phyloP scores from a whole-genome alignment of 192 early-diverging fungal species.

The Backusella circina region DNA sequence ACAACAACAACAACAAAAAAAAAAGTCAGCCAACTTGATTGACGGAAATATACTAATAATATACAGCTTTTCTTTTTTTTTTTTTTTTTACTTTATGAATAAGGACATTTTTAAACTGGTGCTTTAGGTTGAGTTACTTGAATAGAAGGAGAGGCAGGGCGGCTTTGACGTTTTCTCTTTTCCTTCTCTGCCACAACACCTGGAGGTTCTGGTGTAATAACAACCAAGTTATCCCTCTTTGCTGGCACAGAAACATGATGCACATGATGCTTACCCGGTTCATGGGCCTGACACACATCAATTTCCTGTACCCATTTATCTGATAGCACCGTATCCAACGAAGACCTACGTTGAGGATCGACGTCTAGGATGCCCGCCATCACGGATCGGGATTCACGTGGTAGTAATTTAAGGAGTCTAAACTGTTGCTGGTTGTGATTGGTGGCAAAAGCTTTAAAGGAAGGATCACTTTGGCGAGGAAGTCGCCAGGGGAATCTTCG shows the following conservation, averaged over 20 bases:
- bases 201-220: slow-evolving; percentile 28
- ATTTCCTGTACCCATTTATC: slow-evolving; percentile 75
- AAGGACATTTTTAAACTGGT: neutral
- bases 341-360: slow-evolving; percentile 51
- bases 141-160: slow-evolving; percentile 15
- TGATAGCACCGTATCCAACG: slow-evolving; percentile 64
- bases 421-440: slow-evolving; percentile 42
- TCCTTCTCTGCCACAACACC: slow-evolving; percentile 36
- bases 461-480: slow-evolving; percentile 50
- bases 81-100: neutral
- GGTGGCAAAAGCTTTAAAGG: slow-evolving; percentile 50
- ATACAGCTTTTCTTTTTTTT: neutral
- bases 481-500: slow-evolving; percentile 69
- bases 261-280: slow-evolving; percentile 26
- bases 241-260: slow-evolving; percentile 28
- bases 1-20: neutral
- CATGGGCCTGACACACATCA: slow-evolving; percentile 43
- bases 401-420: slow-evolving; percentile 59
- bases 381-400: slow-evolving; percentile 53
- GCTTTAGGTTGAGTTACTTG: neutral
- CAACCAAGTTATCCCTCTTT: slow-evolving; percentile 22
- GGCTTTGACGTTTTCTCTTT: slow-evolving; percentile 28
- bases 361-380: slow-evolving; percentile 65
- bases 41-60: neutral
- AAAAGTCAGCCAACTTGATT: neutral